Conservation (phyloP, 352 stramenopile genomes). For the Blastocystis sp. region DNA sequence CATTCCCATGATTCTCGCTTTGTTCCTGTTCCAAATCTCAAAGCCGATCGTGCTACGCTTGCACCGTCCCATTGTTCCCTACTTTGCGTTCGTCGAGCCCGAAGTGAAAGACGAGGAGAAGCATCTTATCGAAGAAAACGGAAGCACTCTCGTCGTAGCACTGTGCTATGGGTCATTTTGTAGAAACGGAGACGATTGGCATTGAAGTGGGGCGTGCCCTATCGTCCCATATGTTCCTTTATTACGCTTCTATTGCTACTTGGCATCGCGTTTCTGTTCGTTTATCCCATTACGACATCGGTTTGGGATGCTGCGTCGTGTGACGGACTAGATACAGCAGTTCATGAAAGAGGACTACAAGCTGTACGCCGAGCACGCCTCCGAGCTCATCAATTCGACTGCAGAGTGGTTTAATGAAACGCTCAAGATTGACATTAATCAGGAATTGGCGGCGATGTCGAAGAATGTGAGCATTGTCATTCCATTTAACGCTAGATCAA, state of each 20-base stretch:
- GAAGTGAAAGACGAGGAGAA: constrained; percentile 29
- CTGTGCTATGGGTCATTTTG: too few relatives aligned
- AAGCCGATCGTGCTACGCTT: constrained; percentile 42
- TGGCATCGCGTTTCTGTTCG: constrained; percentile 3
- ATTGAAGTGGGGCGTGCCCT: constrained; percentile 33
- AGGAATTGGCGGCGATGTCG: constrained; percentile 14
- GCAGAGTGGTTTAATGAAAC: constrained; percentile 42
- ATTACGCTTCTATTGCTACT: constrained; percentile 56
- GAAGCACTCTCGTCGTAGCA: too few relatives aligned
- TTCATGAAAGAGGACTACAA: constrained; percentile 38
- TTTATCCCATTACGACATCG: constrained; percentile 24
- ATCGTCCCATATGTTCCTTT: constrained; percentile 50
- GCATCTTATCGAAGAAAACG: neutral
- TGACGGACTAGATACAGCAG: constrained; percentile 6
- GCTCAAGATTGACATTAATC: constrained; percentile 9
- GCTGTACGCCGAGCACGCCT: constrained; percentile 25
- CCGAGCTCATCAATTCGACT: constrained; percentile 17
- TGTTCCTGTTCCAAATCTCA: constrained; percentile 70
- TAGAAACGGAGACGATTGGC: neutral
- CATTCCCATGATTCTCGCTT: constrained; percentile 36
- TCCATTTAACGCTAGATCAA: neutral
- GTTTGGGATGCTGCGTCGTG: neutral
- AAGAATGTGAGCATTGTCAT: neutral
- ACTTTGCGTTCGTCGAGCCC: constrained; percentile 21
- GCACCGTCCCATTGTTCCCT: constrained; percentile 49